Evolutionary conservation across 805 yeast species (phyloP), one percentile per base, ranked within the genome.

Genomic region (Pichia pseudocactophila): DNA sequence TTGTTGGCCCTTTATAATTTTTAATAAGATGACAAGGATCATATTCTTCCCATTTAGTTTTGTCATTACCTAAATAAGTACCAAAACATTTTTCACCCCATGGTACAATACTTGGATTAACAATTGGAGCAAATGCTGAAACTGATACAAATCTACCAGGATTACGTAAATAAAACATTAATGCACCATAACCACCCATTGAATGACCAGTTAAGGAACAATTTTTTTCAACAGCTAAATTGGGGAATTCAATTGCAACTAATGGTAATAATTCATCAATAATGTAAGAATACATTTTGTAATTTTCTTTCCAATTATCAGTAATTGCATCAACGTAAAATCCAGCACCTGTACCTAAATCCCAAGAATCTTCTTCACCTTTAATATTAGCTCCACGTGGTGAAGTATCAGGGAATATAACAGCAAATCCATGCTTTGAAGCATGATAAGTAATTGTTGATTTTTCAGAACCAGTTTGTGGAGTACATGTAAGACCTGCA

Each of bases 141-240:
- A 84, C 89, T 1, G 92, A 78, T 58, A 75, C 75, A 68, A 82
- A 90, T 53, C 68, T 69, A 1, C 78, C 81, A 1, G 89, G 85
- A 59, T 82, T 77, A 48, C 71, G 74, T 46, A 90, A 64, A 50
- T 70, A 74, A 13, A 75, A 72, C 46, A 82, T 66, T 46, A 90
- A 63, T 0, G 98, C 95, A 44, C 97, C 98, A 59, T 75, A 86
- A 1, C 98, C 98, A 39, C 98, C 98, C 97, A 92, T 92, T 1
- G 98, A 92, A 62, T 92, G 97, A 35, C 98, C 98, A n/a, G 92
- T 78, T 50, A 90, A 76, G 17, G 90, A 74, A 40, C 79, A 71
- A 33, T 74, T 80, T 32, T 64, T 59, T 9, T 39, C 8, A 48
- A 81, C 78, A 61, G 90, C 87, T 46, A 90, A 65, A 33, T 63